Evolutionary conservation across 495 filamentous ascomycete genomes (phyloP).

Genomic region (Hypoxylon fuscum): DNA sequence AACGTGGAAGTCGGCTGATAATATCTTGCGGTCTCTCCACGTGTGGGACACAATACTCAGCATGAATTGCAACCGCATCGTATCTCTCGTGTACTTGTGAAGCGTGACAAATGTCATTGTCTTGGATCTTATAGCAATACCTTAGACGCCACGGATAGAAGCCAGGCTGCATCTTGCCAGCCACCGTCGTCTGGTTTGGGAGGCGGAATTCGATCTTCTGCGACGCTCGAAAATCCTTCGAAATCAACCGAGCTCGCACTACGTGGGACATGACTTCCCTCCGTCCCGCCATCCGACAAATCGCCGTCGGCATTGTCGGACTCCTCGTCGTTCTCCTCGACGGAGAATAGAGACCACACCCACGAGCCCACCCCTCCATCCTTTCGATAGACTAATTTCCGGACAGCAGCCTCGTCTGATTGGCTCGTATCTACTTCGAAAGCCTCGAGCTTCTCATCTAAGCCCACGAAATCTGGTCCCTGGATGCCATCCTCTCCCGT

Average conservation of each 20-base stretch:
- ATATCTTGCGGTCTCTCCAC: slow-evolving; percentile 16
- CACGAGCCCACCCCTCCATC: slow-evolving; percentile 76
- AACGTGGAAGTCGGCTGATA: slow-evolving; percentile 27
- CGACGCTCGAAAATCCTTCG: slow-evolving; percentile 35
- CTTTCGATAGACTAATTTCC: slow-evolving; percentile 63
- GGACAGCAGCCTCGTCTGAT: slow-evolving; percentile 65
- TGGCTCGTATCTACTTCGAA: slow-evolving; percentile 50
- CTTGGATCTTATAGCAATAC: slow-evolving; percentile 65
- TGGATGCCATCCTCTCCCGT: slow-evolving; percentile 48
- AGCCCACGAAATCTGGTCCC: slow-evolving; percentile 69
- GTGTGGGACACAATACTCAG: slow-evolving; percentile 17
- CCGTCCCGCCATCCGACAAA: slow-evolving; percentile 50
- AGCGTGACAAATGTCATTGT: slow-evolving; percentile 6
- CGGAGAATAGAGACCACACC: slow-evolving; percentile 83
- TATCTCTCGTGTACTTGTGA: slow-evolving; percentile 12
- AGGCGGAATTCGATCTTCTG: slow-evolving; percentile 49
- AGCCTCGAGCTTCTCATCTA: slow-evolving; percentile 58
- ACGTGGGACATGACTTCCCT: slow-evolving; percentile 43
- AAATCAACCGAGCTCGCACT: slow-evolving; percentile 45
- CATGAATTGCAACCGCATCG: slow-evolving; percentile 11
- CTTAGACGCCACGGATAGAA: slow-evolving; percentile 78
- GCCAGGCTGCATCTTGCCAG: slow-evolving; percentile 88
- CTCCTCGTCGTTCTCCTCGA: slow-evolving; percentile 65
- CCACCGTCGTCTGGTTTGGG: slow-evolving; percentile 62
- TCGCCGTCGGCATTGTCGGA: slow-evolving; percentile 53